Percentiles rank a stretch among this genome's conserved stretches.
Evolutionary conservation across 1,284 basidiomycete species (phyloP).

Genomic region (Malassezia sp.): DNA sequence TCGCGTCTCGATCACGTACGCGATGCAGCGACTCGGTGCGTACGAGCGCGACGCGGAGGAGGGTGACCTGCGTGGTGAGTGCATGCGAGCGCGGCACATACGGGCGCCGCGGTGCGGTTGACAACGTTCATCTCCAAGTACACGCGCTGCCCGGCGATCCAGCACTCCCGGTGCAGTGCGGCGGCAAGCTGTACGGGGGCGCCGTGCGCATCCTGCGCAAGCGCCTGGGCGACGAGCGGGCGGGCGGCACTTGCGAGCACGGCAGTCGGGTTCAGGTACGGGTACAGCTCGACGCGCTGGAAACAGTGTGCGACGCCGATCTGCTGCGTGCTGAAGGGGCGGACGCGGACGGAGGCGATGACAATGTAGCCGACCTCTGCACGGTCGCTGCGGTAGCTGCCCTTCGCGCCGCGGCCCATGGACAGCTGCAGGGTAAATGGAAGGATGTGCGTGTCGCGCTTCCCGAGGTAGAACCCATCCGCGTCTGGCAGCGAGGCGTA

Average conservation of each 20-base stretch:
- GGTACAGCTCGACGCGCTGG: conserved; percentile 70
- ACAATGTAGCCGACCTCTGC: conserved; percentile 70
- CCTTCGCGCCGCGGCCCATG: conserved; percentile 61
- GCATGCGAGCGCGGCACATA: too few species aligned
- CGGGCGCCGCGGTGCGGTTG: conserved; percentile 59
- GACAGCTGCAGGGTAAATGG: conserved; percentile 72
- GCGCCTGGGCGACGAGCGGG: conserved; percentile 57
- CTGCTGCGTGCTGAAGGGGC: conserved; percentile 51
- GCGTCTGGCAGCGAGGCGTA: conserved; percentile 51
- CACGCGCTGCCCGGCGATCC: conserved; percentile 76
- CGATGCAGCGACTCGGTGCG: conserved; percentile 10
- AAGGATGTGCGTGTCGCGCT: conserved; percentile 57
- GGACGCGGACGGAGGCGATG: conserved; percentile 71
- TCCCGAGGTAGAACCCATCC: conserved; percentile 58
- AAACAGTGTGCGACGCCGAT: conserved; percentile 77
- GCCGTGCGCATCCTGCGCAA: conserved; percentile 56
- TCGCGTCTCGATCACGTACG: conserved; percentile 37
- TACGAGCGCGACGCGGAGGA: conserved; percentile 2
- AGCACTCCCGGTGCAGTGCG: conserved; percentile 62
- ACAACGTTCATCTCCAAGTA: conserved; percentile 60
- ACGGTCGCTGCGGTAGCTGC: conserved; percentile 55
- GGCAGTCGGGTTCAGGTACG: conserved; percentile 59
- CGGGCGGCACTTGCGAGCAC: conserved; percentile 58
- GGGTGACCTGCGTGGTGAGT: conserved; percentile 3
- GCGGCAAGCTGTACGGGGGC: conserved; percentile 61